These are phyloP conservation scores for Emericellopsis terricola DNA, from an alignment of 495 filamentous ascomycete genomes.

Conservation along the genomic window DNA sequence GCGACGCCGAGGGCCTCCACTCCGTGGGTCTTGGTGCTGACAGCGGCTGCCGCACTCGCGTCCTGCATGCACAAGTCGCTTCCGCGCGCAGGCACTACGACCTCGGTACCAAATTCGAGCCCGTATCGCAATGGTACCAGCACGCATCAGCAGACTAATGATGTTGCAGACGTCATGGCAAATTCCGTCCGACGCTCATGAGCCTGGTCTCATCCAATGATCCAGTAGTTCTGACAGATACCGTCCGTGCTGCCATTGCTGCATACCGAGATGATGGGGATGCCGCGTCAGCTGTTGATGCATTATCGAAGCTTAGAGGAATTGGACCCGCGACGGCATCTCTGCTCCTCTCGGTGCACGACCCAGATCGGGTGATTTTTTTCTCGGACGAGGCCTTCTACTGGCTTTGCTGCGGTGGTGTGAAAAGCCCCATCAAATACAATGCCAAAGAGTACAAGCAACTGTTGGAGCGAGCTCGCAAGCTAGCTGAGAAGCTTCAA, in stretches of 20 bases:
- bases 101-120: background rate
- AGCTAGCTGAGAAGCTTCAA: slow-evolving; percentile 28
- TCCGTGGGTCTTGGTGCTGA: too few relatives aligned
- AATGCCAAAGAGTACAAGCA: slow-evolving; percentile 41
- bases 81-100: background rate
- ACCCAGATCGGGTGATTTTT: slow-evolving; percentile 42
- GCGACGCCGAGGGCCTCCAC: background rate
- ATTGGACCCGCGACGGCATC: slow-evolving; percentile 61
- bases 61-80: too few relatives aligned
- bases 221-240: slow-evolving; percentile 17
- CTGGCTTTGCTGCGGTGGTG: slow-evolving; percentile 38
- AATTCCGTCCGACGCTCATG: slow-evolving; percentile 47
- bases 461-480: slow-evolving; percentile 26
- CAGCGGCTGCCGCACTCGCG: too few relatives aligned
- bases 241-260: slow-evolving; percentile 28
- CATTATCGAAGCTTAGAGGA: slow-evolving; percentile 35
- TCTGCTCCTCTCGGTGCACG: slow-evolving; percentile 43
- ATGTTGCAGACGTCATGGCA: slow-evolving; percentile 37
- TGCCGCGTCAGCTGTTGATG: slow-evolving; percentile 25
- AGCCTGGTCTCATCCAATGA: slow-evolving; percentile 46
- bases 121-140: background rate
- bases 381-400: slow-evolving; percentile 62
- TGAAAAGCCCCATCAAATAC: slow-evolving; percentile 38
- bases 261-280: slow-evolving; percentile 25
- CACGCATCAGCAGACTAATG: background rate